Base-by-base conservation (phyloP, 164 flowering plant species). In the Protea cynaroides region DNA sequence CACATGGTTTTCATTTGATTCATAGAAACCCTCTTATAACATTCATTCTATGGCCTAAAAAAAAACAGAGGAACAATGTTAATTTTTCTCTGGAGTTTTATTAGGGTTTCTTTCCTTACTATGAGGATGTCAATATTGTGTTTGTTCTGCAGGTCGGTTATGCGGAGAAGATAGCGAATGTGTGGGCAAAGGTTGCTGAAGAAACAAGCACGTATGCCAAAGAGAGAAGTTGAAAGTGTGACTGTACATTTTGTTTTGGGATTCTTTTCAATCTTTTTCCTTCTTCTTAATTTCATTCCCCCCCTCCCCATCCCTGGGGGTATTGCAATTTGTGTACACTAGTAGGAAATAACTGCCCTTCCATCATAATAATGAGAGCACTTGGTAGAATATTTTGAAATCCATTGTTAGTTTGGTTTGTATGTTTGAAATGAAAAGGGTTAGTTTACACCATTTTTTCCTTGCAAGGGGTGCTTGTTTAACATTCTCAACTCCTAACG, bases 81-180 rank as follows among this genome's bases (percentile, higher is more conserved):
- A 2, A 14, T 18, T 47, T 14, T 5, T 40, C 5, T 14, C 14
- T 47, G 52, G 52, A 47, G 6, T 47, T 47, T 47, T 47, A 18
- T 12, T 47, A 12, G 18, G 15, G 2, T 60, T 24, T 25, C 25
- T 52, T 29, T n/a, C n/a, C 19, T 29, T 5, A 55, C 18, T 37
- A 1, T 47, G 14, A 54, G 23, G 25, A 64, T 49, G 66, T 24
- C 23, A 9, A 38, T 44, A 21, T 52, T 15, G 18, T 63, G 47
- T 40, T 19, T 76, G 37, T 70, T 70, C 34, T 49, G 63, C 85
- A 94, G 98, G 96, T 84, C 56, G 96, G 89, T 25, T 87, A 83
- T 64, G 95, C 93, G 9, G 96, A 91, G 78, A 91, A 88, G 71
- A 89, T 91, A 66, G 83, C 93, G 21, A 80, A 74, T 64, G 90